Evolutionary conservation across 176 grass and related monocot genomes (phyloP), one percentile per base, ranked within the genome.

Genomic region (Zoysia pacifica): DNA sequence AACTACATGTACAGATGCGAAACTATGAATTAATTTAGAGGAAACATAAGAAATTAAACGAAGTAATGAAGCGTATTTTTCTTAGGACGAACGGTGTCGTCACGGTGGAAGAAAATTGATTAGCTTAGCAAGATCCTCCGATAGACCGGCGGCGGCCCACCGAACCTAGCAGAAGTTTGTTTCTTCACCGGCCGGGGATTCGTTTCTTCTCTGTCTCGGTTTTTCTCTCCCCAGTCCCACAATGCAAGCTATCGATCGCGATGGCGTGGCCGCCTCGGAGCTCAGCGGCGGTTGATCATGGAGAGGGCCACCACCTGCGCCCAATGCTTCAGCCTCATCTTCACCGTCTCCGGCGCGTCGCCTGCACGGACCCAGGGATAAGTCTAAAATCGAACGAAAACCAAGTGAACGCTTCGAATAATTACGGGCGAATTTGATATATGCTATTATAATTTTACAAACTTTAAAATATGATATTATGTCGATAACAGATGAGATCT

Each of bases 261-360:
- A 35, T 55, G 38, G 39, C 46, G 16, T 7, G 9, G 49, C 16
- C 7, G 3, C 13, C 46, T 28, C 20, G 11, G 70, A 20, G 78
- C 85, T 89, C 81, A 90, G 77, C 59, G 64, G 43, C 83, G 84
- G 63, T 53, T 93, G 45, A 87, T 84, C 80, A 91, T 19, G 38
- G 91, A 90, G 20, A 93, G 81, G 47, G 88, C 94, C 49, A 97
- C 94, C 70, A 97, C 91, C 67, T 97, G 91, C 40, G 94, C 94
- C 94, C 94, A 97, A 76, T 91, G 91, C 86, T 91, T 93, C 82
- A 97, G 77, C 59, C 89, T 87, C 87, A 72, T 87, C 86, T 97
- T 93, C 72, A 89, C 90, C 86, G 83, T 87, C 75, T 97, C 91
- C 69, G 88, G 86, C 36, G 76, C 52, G 47, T 97, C 94, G 19